Percentiles rank a stretch among this genome's conserved stretches.
phyloP scores from a whole-genome alignment of 2,329 filamentous ascomycete species.

The Dactylellina haptotyla region DNA sequence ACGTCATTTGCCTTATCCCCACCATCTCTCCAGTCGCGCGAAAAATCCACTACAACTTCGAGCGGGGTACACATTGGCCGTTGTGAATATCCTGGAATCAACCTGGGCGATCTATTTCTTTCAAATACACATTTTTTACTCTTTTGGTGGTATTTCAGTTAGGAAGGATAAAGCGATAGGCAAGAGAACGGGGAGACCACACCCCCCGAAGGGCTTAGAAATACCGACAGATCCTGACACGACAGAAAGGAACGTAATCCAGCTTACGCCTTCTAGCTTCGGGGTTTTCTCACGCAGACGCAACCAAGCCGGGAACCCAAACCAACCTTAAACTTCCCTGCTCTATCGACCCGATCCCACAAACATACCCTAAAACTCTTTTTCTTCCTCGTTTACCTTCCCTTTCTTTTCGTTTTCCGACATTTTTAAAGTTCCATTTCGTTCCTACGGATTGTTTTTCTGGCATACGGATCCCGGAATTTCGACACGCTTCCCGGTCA shows the following conservation, averaged over 20 bases:
- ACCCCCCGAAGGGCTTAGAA: not conserved
- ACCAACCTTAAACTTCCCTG: no score
- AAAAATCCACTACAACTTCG: not conserved
- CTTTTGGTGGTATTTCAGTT: constrained; percentile 8
- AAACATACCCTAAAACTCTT: no score
- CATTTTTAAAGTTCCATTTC: no score
- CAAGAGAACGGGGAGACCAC: not conserved
- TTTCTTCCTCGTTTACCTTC: no score
- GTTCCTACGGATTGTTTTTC: not conserved
- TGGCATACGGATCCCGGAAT: constrained; percentile 9
- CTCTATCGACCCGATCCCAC: no score
- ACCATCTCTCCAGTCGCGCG: constrained; percentile 1
- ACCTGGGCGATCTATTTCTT: not conserved
- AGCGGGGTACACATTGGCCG: constrained; percentile 19
- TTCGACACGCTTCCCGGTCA: not conserved
- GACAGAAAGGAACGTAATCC: not conserved
- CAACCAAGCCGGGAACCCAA: no score
- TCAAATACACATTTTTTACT: no score
- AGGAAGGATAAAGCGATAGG: constrained; percentile 12
- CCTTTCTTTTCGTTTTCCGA: no score
- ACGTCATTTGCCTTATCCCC: not conserved
- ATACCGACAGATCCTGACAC: not conserved
- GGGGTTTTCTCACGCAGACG: not conserved
- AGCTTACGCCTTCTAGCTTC: not conserved
- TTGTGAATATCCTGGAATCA: not conserved